phyloP scores from a whole-genome alignment of 768 basidiomycete species.

The Amanita molliuscula region DNA sequence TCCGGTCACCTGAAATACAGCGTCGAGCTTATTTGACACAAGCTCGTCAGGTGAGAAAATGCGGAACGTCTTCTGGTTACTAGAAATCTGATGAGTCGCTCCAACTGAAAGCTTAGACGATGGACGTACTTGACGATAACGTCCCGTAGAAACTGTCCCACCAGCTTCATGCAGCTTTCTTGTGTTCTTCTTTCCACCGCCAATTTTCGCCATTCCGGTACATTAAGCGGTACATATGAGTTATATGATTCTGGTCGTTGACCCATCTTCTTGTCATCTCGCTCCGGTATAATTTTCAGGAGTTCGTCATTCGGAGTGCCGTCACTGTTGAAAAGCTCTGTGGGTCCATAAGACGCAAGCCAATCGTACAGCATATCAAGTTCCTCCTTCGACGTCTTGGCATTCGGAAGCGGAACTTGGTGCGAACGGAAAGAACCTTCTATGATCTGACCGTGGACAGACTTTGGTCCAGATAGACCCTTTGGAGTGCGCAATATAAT shows the following conservation, averaged over 20 bases:
- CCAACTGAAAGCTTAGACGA: not conserved
- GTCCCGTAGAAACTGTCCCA: slow-evolving; percentile 45
- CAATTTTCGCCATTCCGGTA: slow-evolving; percentile 56
- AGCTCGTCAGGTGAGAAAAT: slow-evolving; percentile 90
- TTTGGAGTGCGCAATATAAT: slow-evolving; percentile 83
- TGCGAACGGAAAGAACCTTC: slow-evolving; percentile 81
- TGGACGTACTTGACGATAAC: slow-evolving; percentile 42
- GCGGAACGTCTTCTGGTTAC: slow-evolving; percentile 71
- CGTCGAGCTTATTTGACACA: slow-evolving; percentile 82
- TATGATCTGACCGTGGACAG: slow-evolving; percentile 56
- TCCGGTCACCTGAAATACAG: slow-evolving; percentile 53
- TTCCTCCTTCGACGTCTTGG: slow-evolving; percentile 54
- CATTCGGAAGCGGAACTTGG: slow-evolving; percentile 77
- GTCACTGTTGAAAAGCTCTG: slow-evolving; percentile 51
- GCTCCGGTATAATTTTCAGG: slow-evolving; percentile 46
- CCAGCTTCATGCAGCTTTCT: slow-evolving; percentile 69
- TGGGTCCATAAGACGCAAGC: slow-evolving; percentile 62
- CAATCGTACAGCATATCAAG: slow-evolving; percentile 56
- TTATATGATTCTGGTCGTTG: slow-evolving; percentile 60
- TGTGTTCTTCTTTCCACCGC: slow-evolving; percentile 43
- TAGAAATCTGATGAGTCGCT: slow-evolving; percentile 12
- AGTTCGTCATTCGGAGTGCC: slow-evolving; percentile 47
- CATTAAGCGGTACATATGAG: slow-evolving; percentile 46
- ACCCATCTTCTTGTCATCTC: slow-evolving; percentile 54
- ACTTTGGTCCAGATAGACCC: slow-evolving; percentile 63